Percentiles rank a stretch among this genome's conserved stretches.
Evolutionary conservation across 768 basidiomycete species (phyloP).

Genomic region (Calocybe gangraenosa): DNA sequence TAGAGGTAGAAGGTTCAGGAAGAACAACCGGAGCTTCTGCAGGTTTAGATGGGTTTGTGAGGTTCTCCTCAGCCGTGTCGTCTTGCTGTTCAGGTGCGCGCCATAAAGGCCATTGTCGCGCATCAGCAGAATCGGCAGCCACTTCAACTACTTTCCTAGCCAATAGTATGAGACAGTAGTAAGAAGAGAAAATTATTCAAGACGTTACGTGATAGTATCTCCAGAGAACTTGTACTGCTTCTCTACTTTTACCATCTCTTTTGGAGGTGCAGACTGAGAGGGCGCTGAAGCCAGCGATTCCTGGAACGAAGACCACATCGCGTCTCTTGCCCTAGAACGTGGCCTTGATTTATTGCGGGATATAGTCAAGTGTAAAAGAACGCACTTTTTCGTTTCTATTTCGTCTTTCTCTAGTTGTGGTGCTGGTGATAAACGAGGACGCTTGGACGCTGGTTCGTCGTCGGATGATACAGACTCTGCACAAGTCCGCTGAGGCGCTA

Average conservation of each 20-base stretch:
- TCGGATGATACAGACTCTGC: conserved; percentile 35
- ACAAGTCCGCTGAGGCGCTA: conserved; percentile 7
- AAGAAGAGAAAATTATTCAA: neutral
- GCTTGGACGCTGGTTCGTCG: conserved; percentile 33
- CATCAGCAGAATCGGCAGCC: conserved; percentile 66
- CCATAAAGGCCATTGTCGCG: conserved; percentile 70
- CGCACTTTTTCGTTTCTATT: conserved; percentile 42
- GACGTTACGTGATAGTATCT: conserved; percentile 63
- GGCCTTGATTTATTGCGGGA: conserved; percentile 5
- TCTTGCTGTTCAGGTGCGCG: conserved; percentile 15
- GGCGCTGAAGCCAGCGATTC: conserved; percentile 43
- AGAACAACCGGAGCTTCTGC: conserved; percentile 1
- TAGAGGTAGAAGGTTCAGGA: conserved; percentile 9
- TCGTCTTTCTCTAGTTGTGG: conserved; percentile 28
- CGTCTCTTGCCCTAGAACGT: conserved; percentile 48
- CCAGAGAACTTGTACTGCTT: conserved; percentile 75
- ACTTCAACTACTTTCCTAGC: conserved; percentile 73
- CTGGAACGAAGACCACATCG: conserved; percentile 68
- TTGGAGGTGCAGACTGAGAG: conserved; percentile 18
- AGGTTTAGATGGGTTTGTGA: conserved; percentile 3
- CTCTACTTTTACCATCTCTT: conserved; percentile 58
- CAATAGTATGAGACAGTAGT: conserved; percentile 9
- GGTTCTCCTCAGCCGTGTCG: conserved; percentile 5
- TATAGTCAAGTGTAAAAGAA: neutral
- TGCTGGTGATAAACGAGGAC: conserved; percentile 24